phyloP scores from a whole-genome alignment of 805 yeast species.

The Saccharomyces jurei region DNA sequence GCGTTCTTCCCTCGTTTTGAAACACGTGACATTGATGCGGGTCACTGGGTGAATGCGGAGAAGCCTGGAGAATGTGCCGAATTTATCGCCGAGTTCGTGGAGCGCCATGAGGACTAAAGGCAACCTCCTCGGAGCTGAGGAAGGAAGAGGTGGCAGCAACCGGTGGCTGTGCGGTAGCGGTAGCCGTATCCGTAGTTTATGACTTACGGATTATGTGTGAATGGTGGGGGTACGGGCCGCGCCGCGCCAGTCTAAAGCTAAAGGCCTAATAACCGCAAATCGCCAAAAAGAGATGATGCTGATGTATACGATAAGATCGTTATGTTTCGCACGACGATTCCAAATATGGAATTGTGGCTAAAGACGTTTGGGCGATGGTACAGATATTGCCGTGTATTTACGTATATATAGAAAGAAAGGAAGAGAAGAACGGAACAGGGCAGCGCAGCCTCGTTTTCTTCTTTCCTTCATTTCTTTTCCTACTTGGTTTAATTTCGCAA shows the following conservation, averaged over 20 bases:
- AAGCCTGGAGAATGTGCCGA: conserved; percentile 70
- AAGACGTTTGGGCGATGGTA: not conserved
- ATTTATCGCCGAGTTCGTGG: conserved; percentile 54
- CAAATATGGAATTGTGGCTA: not conserved
- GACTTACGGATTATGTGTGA: not conserved
- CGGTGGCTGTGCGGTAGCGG: not conserved
- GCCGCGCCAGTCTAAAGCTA: not conserved
- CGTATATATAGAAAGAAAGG: not conserved
- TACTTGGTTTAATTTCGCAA: not conserved
- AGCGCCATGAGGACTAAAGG: conserved; percentile 31
- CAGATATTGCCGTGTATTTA: not conserved
- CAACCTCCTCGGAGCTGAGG: not conserved
- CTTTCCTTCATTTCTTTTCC: not conserved
- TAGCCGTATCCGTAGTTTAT: not conserved
- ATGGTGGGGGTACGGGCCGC: not conserved
- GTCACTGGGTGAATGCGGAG: conserved; percentile 91
- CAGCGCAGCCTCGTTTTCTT: not conserved
- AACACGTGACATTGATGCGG: conserved; percentile 66
- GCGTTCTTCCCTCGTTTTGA: conserved; percentile 71
- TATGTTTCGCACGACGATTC: not conserved
- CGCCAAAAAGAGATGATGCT: not conserved
- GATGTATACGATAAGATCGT: not conserved
- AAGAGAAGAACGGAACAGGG: not conserved
- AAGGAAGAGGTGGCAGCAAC: not conserved
- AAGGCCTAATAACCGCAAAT: not conserved